Conservation (phyloP, 208 protist genomes). For the Porcisia hertigi region DNA sequence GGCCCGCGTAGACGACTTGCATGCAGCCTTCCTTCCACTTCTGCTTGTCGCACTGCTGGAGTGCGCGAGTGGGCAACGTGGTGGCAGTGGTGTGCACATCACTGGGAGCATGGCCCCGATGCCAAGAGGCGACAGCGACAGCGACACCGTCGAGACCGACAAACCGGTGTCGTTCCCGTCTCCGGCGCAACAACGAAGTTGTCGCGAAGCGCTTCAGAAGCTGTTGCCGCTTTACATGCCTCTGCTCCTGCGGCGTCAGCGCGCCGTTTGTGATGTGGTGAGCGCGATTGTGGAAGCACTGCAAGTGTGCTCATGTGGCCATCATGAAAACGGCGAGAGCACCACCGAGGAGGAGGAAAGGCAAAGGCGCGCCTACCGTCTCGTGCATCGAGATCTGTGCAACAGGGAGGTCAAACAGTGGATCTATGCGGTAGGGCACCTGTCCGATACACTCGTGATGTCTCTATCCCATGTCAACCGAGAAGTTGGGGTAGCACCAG, state of each 20-base stretch:
- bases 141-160: neutral
- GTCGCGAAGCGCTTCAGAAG: constrained; percentile 7
- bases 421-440: neutral
- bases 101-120: neutral
- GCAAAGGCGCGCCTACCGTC: neutral
- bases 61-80: neutral
- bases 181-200: neutral
- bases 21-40: constrained; percentile 14
- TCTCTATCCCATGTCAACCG: constrained; percentile 5
- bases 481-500: neutral
- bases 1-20: constrained; percentile 20
- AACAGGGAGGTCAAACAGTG: neutral
- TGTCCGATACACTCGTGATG: neutral
- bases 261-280: neutral
- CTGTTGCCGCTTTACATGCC: constrained; percentile 18
- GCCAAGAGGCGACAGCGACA: neutral
- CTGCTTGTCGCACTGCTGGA: constrained; percentile 23
- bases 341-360: neutral
- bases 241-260: neutral
- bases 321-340: neutral
- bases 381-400: neutral
- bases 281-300: neutral
- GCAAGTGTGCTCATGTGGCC: neutral
- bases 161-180: neutral
- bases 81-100: neutral